Conservation (phyloP, 1,284 basidiomycete species). For the Mrakiaceae sp. region DNA sequence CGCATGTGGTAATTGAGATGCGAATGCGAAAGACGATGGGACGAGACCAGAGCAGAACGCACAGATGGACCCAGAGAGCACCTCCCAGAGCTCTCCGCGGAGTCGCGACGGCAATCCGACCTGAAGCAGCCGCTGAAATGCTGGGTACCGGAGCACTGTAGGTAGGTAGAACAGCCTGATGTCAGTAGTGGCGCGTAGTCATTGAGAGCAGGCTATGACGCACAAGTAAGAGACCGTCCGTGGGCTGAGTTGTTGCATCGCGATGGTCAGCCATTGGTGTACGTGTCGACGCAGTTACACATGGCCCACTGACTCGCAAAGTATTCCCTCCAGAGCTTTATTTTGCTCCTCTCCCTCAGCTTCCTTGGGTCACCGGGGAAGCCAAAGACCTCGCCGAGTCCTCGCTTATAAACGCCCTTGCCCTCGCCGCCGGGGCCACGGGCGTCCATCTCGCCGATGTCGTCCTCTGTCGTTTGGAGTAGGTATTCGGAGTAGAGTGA, state of each 20-base stretch:
- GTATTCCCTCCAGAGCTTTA: slow-evolving; percentile 92
- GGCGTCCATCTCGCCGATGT: slow-evolving; percentile 39
- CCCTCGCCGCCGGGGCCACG: slow-evolving; percentile 38
- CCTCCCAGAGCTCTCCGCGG: slow-evolving; percentile 97
- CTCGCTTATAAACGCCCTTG: slow-evolving; percentile 54
- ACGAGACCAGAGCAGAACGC: slow-evolving; percentile 15
- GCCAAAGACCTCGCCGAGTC: slow-evolving; percentile 75
- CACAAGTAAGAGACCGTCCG: slow-evolving; percentile 34
- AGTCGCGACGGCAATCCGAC: slow-evolving; percentile 92
- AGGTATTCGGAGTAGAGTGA: slow-evolving; percentile 93
- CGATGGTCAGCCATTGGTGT: background rate
- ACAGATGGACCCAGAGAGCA: slow-evolving; percentile 83
- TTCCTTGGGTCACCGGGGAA: slow-evolving; percentile 92
- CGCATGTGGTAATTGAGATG: background rate
- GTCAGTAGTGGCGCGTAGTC: no score
- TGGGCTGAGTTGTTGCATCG: slow-evolving; percentile 24
- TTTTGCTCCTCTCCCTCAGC: slow-evolving; percentile 91
- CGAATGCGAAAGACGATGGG: background rate
- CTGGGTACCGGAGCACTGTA: slow-evolving; percentile 87
- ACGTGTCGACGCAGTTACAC: background rate
- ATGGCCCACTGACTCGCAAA: slow-evolving; percentile 48
- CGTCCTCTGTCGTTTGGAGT: slow-evolving; percentile 41
- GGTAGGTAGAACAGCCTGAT: background rate
- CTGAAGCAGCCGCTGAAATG: slow-evolving; percentile 90
- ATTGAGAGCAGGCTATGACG: slow-evolving; percentile 9